Percentiles rank a stretch among this genome's conserved stretches.
Evolutionary conservation across 2,329 filamentous ascomycete genomes (phyloP).

Genomic region (Anisogramma anomala): DNA sequence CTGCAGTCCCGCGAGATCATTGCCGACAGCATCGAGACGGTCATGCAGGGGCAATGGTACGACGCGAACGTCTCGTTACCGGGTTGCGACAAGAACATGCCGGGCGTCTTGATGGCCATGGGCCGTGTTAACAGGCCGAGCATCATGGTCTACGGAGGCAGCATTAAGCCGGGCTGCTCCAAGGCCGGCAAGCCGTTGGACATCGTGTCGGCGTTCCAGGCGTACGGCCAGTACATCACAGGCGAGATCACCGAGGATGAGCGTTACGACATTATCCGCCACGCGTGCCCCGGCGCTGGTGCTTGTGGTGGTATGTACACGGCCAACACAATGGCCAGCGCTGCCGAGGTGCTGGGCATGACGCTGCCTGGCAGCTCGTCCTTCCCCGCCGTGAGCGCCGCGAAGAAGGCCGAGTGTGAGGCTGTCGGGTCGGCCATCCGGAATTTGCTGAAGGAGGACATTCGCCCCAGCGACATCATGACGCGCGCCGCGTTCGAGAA

Average conservation of each 20-base stretch:
- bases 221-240: conserved; percentile 87
- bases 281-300: conserved; percentile 76
- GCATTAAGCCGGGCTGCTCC: conserved; percentile 84
- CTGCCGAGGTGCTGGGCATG: conserved; percentile 63
- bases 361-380: conserved; percentile 74
- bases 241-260: conserved; percentile 85
- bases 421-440: conserved; percentile 62
- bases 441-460: conserved; percentile 63
- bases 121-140: conserved; percentile 86
- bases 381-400: conserved; percentile 61
- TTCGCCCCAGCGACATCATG: conserved; percentile 65
- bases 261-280: conserved; percentile 85
- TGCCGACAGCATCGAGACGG: conserved; percentile 95
- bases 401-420: conserved; percentile 63
- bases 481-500: conserved; percentile 74
- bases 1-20: conserved; percentile 93
- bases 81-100: conserved; percentile 99
- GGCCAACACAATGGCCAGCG: conserved; percentile 65
- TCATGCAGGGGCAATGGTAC: conserved; percentile 98
- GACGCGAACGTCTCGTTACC: conserved; percentile 95
- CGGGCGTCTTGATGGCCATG: conserved; percentile 84
- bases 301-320: conserved; percentile 84
- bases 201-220: conserved; percentile 95
- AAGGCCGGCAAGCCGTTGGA: conserved; percentile 67
- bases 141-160: conserved; percentile 96